phyloP scores from a whole-genome alignment of 768 basidiomycete genomes.

The Flagelloscypha sp. region DNA sequence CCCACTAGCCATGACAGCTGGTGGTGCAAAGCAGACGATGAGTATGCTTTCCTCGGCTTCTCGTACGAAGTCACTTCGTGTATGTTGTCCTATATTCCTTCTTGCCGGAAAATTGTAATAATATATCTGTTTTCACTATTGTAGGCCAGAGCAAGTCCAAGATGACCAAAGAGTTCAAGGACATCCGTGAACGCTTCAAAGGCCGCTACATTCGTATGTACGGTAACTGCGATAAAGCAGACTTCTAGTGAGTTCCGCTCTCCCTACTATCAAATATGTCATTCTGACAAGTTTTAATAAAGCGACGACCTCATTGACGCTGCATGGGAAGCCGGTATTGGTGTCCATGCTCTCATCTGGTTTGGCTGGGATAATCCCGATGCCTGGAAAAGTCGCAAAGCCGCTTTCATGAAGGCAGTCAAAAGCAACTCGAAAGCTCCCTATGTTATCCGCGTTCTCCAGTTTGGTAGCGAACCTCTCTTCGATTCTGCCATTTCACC shows the following conservation, averaged over 20 bases:
- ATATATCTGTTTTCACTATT: background rate
- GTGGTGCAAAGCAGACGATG: slow-evolving; percentile 32
- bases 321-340: slow-evolving; percentile 37
- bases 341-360: slow-evolving; percentile 48
- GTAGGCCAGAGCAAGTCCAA: slow-evolving; percentile 29
- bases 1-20: slow-evolving; percentile 1
- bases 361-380: slow-evolving; percentile 20
- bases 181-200: slow-evolving; percentile 31
- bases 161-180: slow-evolving; percentile 29
- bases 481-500: slow-evolving; percentile 30
- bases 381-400: slow-evolving; percentile 25
- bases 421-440: slow-evolving; percentile 26
- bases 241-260: slow-evolving; percentile 4
- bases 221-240: slow-evolving; percentile 3
- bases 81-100: slow-evolving; percentile 22
- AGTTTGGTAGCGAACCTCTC: slow-evolving; percentile 38
- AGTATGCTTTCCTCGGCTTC: slow-evolving; percentile 45
- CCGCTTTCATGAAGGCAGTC: slow-evolving; percentile 24
- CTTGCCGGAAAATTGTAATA: background rate
- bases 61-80: slow-evolving; percentile 40
- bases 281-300: too few relatives aligned
- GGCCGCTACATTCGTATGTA: slow-evolving; percentile 33
- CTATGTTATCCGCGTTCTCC: slow-evolving; percentile 31
- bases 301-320: slow-evolving; percentile 41
- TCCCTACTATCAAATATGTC: background rate